A percentile compares a stretch with the other conserved stretches of the same genome.
These are phyloP conservation scores for Lindgomyces ingoldianus DNA, from an alignment of 495 filamentous ascomycete species.

Conservation along the genomic window DNA sequence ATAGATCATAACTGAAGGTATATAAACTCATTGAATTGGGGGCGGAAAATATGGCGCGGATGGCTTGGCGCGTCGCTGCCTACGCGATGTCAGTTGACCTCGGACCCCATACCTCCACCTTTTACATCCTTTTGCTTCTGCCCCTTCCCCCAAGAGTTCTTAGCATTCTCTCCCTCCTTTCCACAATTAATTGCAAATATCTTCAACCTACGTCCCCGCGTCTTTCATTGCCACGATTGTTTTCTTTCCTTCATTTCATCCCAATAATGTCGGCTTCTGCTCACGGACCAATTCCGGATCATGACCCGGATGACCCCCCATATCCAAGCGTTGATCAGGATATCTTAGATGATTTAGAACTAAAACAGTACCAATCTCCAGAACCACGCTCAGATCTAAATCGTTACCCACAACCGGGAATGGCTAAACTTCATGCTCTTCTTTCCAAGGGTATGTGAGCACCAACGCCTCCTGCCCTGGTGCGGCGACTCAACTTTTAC, in stretches of 20 bases:
- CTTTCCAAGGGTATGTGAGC: constrained; percentile 6
- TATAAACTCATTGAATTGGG: no score
- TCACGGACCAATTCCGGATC: no score
- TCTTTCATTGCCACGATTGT: no score
- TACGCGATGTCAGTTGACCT: constrained; percentile 2
- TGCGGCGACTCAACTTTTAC: neutral
- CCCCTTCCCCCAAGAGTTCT: no score
- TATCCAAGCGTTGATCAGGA: neutral
- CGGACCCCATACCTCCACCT: neutral
- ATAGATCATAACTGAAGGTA: no score
- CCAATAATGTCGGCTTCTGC: no score
- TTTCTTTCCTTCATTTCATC: no score
- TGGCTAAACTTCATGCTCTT: constrained; percentile 21
- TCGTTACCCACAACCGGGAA: neutral
- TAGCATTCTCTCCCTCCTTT: no score
- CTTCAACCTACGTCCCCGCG: no score
- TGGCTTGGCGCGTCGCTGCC: constrained; percentile 2
- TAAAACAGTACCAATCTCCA: neutral
- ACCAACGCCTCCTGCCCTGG: neutral
- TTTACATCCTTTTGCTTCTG: no score
- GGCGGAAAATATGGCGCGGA: neutral
- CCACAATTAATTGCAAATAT: no score
- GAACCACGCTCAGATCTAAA: neutral
- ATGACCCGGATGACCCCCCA: no score
- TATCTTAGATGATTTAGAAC: neutral